Percentiles rank a stretch among this genome's conserved stretches.
These are phyloP conservation scores for Crithidia sp. DNA, from an alignment of 208 protist genomes.

Conservation along the genomic window DNA sequence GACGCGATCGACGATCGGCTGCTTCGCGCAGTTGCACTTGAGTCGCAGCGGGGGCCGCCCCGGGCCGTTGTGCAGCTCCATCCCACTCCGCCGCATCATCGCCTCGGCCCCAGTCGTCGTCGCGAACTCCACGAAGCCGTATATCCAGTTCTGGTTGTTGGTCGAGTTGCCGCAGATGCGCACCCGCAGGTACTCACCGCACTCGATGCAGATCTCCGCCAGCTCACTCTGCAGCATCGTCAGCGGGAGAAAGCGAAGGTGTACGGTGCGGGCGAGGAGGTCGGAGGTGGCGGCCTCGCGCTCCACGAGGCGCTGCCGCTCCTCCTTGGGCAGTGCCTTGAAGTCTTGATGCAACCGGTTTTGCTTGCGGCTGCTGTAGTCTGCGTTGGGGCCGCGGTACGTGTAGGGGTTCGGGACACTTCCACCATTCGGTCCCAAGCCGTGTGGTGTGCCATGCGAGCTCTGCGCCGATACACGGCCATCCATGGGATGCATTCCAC, in stretches of 20 bases:
- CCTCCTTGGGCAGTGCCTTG: conserved; percentile 68
- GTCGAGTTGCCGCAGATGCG: conserved; percentile 70
- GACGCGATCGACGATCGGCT: conserved; percentile 74
- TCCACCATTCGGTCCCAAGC: neutral
- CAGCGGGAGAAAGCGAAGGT: conserved; percentile 68
- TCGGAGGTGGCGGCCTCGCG: conserved; percentile 49
- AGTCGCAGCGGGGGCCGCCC: conserved; percentile 57
- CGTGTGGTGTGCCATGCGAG: neutral
- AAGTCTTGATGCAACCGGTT: conserved; percentile 63
- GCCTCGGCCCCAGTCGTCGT: conserved; percentile 38
- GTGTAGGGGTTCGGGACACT: conserved; percentile 30
- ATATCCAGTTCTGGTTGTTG: conserved; percentile 65
- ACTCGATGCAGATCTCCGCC: conserved; percentile 59
- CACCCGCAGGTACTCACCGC: conserved; percentile 66
- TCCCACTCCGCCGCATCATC: conserved; percentile 59
- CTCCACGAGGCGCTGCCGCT: conserved; percentile 50
- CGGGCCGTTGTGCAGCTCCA: conserved; percentile 57
- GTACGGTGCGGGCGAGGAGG: conserved; percentile 65
- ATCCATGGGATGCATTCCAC: neutral
- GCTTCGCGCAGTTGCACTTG: conserved; percentile 62
- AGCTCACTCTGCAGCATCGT: conserved; percentile 70
- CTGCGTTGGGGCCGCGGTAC: conserved; percentile 41
- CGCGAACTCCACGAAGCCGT: conserved; percentile 77
- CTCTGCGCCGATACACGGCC: neutral
- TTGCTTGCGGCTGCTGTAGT: conserved; percentile 31